Evolutionary conservation across 345 rosid genomes (phyloP).

Genomic region (Rhodomyrtus tomentosa): DNA sequence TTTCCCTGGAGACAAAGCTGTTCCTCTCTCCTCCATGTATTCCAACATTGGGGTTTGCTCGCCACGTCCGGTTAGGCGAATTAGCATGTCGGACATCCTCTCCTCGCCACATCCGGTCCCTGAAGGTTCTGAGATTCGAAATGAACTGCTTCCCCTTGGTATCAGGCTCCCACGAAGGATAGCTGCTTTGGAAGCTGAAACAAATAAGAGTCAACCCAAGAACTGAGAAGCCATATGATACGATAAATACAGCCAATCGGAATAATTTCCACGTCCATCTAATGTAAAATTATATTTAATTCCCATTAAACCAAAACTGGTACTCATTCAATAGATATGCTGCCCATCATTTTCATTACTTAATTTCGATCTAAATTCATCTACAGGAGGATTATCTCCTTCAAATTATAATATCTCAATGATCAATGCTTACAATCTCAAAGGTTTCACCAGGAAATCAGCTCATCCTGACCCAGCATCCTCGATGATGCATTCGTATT

Average conservation of each 20-base stretch:
- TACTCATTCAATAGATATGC: background rate
- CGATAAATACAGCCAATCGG: background rate
- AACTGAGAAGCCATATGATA: background rate
- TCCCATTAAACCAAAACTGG: background rate
- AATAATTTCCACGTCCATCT: background rate
- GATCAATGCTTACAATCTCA: background rate
- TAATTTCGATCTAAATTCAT: background rate
- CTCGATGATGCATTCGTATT: background rate
- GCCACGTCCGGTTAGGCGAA: constrained; percentile 38
- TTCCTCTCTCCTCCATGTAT: constrained; percentile 28
- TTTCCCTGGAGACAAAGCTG: constrained; percentile 34
- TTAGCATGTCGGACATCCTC: constrained; percentile 25
- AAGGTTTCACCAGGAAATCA: background rate
- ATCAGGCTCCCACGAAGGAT: constrained; percentile 87
- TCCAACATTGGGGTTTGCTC: constrained; percentile 30
- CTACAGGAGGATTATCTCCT: background rate
- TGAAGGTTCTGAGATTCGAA: constrained; percentile 59
- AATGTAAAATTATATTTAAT: background rate
- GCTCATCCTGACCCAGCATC: background rate
- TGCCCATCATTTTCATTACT: background rate
- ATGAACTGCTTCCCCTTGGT: constrained; percentile 72
- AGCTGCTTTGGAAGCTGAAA: constrained; percentile 76
- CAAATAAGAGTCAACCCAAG: background rate
- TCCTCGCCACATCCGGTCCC: constrained; percentile 59
- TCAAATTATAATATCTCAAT: background rate